Conservation (phyloP, 805 yeast genomes). For the Kodamaea leandrae region DNA sequence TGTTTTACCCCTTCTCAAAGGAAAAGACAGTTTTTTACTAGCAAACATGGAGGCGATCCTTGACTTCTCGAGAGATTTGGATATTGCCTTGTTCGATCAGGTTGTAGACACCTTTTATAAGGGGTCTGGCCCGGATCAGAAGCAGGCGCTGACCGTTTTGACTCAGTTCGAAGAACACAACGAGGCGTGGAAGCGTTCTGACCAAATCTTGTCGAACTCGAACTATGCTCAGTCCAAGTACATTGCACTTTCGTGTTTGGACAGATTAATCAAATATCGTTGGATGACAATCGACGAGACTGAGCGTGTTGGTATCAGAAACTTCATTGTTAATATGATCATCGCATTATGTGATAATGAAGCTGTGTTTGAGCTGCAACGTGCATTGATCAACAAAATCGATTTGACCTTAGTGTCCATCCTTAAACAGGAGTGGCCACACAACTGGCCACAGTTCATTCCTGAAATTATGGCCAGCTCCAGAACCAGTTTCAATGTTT, state of each 20-base stretch:
- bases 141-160: constrained; percentile 66
- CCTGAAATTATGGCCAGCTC: constrained; percentile 89
- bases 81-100: constrained; percentile 73
- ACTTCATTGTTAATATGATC: constrained; percentile 91
- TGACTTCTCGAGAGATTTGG: constrained; percentile 82
- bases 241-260: constrained; percentile 86
- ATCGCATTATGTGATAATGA: constrained; percentile 87
- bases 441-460: constrained; percentile 95
- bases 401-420: constrained; percentile 92
- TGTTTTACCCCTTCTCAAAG: neutral
- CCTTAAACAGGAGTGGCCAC: constrained; percentile 98
- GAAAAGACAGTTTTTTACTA: neutral
- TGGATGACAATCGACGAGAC: constrained; percentile 92
- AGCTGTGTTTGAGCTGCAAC: constrained; percentile 62
- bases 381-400: constrained; percentile 85
- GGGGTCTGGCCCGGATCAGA: constrained; percentile 69
- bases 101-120: constrained; percentile 82
- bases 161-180: constrained; percentile 89
- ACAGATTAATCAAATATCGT: constrained; percentile 82
- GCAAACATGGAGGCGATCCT: constrained; percentile 86
- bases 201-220: constrained; percentile 77
- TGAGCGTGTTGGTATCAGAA: constrained; percentile 89
- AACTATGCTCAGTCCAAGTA: constrained; percentile 84
- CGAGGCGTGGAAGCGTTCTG: constrained; percentile 94
- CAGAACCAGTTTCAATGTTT: constrained; percentile 82